Conservation (phyloP, 78 protist genomes). For the Cyanophora paradoxa region DNA sequence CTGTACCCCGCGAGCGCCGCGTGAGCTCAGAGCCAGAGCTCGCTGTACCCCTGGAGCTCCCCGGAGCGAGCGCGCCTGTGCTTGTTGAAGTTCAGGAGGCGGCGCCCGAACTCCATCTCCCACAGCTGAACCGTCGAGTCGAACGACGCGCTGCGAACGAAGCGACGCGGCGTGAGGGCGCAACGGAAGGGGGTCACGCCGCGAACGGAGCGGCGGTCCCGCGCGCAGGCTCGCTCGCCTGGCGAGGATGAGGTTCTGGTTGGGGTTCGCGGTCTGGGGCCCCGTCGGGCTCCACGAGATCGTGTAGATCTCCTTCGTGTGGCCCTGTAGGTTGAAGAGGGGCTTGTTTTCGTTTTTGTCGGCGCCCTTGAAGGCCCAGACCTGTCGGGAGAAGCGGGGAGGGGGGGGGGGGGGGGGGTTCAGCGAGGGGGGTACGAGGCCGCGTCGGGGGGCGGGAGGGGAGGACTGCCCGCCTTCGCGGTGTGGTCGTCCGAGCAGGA, state of each 20-base stretch:
- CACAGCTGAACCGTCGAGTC: slow-evolving; percentile 1
- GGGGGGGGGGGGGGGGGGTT: background rate
- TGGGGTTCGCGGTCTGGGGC: slow-evolving; percentile 44
- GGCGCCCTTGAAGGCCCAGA: slow-evolving; percentile 51
- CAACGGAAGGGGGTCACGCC: background rate
- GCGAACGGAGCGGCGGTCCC: background rate
- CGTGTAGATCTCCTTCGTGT: slow-evolving; percentile 77
- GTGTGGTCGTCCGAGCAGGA: slow-evolving; percentile 90
- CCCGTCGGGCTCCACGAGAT: slow-evolving; percentile 45
- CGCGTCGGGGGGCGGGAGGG: too few relatives aligned
- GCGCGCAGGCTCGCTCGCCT: background rate
- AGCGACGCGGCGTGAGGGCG: background rate
- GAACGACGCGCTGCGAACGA: background rate
- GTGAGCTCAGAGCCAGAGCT: background rate
- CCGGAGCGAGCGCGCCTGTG: slow-evolving; percentile 8
- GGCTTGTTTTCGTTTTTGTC: too few relatives aligned
- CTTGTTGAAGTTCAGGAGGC: slow-evolving; percentile 1
- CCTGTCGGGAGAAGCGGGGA: background rate
- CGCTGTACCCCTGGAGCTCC: too few relatives aligned
- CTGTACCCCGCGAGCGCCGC: background rate
- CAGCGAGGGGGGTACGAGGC: background rate
- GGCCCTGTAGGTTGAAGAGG: slow-evolving; percentile 41
- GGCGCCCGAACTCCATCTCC: slow-evolving; percentile 3
- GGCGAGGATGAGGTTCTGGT: slow-evolving; percentile 40
- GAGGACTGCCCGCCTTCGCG: too few relatives aligned